phyloP scores from a whole-genome alignment of 495 filamentous ascomycete species.

The Xylaria sp. region DNA sequence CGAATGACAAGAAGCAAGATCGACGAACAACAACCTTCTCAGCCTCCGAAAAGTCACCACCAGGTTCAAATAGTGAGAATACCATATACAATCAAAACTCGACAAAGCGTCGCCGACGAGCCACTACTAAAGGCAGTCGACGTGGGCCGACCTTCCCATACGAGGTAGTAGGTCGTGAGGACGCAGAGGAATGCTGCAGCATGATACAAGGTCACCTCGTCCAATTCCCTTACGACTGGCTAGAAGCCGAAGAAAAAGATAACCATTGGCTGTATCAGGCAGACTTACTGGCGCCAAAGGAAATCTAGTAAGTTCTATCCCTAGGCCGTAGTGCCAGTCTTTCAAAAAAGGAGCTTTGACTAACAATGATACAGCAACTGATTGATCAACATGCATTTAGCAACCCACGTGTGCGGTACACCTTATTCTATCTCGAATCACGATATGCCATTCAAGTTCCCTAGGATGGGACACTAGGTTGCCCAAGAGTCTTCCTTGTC shows the following conservation, averaged over 20 bases:
- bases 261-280: slow-evolving; percentile 98
- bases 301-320: slow-evolving; percentile 83
- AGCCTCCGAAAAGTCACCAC: slow-evolving; percentile 47
- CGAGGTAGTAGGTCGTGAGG: slow-evolving; percentile 72
- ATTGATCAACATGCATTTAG: not conserved
- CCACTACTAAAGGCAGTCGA: slow-evolving; percentile 76
- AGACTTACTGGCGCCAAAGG: slow-evolving; percentile 91
- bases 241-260: slow-evolving; percentile 85
- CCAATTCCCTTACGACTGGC: slow-evolving; percentile 93
- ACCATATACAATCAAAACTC: slow-evolving; percentile 44
- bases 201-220: slow-evolving; percentile 90
- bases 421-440: not conserved
- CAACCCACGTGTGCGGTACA: not conserved
- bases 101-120: slow-evolving; percentile 65
- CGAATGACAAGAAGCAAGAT: slow-evolving; percentile 45
- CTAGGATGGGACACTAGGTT: not conserved
- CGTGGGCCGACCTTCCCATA: slow-evolving; percentile 71
- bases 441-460: not conserved
- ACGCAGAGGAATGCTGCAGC: slow-evolving; percentile 80
- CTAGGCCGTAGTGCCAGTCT: not conserved
- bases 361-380: slow-evolving; percentile 21
- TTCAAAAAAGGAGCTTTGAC: not conserved
- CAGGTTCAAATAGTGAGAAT: slow-evolving; percentile 38
- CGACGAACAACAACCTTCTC: slow-evolving; percentile 54
- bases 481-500: not conserved